phyloP scores from a whole-genome alignment of 2,329 filamentous ascomycete genomes.

The Diaporthe sp. region DNA sequence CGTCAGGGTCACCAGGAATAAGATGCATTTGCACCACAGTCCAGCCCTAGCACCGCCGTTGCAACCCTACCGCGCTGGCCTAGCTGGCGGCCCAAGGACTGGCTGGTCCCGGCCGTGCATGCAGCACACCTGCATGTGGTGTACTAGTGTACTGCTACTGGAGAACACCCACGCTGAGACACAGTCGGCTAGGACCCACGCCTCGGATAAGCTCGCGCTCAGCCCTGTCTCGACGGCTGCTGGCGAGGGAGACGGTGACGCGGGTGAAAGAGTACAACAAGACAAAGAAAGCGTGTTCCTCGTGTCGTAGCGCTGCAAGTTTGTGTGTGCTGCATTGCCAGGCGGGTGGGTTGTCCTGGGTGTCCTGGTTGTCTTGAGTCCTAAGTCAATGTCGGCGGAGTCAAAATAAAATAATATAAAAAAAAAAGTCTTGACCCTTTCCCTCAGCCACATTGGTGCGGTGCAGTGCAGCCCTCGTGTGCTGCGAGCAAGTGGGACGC shows the following conservation, averaged over 20 bases:
- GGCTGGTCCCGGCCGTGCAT: constrained; percentile 10
- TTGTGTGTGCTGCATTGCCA: background rate
- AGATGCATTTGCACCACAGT: background rate
- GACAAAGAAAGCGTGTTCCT: background rate
- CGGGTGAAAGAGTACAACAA: background rate
- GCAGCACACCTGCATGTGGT: constrained; percentile 9
- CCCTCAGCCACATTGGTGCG: constrained; percentile 21
- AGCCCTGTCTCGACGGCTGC: constrained; percentile 18
- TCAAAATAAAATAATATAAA: background rate
- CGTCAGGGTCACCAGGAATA: constrained; percentile 12
- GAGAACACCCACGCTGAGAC: constrained; percentile 4
- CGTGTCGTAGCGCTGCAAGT: background rate
- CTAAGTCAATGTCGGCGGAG: constrained; percentile 16
- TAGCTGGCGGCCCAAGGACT: constrained; percentile 5
- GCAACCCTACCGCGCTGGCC: background rate
- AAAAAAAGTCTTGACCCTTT: constrained; percentile 12
- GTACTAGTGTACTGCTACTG: background rate
- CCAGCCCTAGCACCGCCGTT: constrained; percentile 24
- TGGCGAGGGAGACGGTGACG: constrained; percentile 9
- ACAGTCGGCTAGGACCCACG: background rate
- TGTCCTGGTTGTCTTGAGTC: background rate
- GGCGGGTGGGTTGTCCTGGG: background rate
- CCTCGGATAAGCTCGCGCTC: constrained; percentile 4
- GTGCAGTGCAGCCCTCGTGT: constrained; percentile 10
- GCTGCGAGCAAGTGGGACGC: constrained; percentile 5